Evolutionary conservation across 2,329 filamentous ascomycete species (phyloP), one percentile per base, ranked within the genome.

Genomic region (Botrytis aclada): DNA sequence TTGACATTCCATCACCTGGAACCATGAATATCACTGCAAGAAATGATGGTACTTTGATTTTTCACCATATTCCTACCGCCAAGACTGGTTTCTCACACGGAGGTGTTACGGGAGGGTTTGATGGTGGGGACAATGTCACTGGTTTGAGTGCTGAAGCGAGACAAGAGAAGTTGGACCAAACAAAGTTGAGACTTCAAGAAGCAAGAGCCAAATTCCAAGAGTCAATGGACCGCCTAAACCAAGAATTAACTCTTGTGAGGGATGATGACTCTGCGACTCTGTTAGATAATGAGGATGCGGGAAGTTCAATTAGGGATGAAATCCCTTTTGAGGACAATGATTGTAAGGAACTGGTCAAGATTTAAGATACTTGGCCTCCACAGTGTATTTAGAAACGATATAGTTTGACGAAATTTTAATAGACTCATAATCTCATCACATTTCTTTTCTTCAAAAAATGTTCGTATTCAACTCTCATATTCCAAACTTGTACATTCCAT

Each of bases 151-250:
- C 37, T 39, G 8, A 62, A 41, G 12, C 20, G 16, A 62, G 37
- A 16, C 25, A 62, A 29, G 60, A 62, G 4, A 41, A 62, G 37
- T 3, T 62, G 60, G 37, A 47, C 1, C 18, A 47, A 45, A 66
- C 41, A 25, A 66, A 66, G n/a, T 66, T 47, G 63, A 66, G 34
- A 66, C 10, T 66, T 32, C 41, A 45, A 34, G n/a, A 66, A 66
- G 41, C 32, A 45, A 66, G 22, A n/a, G 32, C 63, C 10, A 66
- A 29, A 0, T 66, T 66, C 4, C 63, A 66, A 66, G n/a, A 66
- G 41, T 66, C 41, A 51, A 66, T 66, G 41, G 10, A 66, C 9
- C 41, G n/a, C 12, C 16, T 66, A 29, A 66, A 66, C 22, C 18
- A 45, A 29, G 41, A 66, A 51, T 66, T 66, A 37, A 66, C 29